Percentiles rank a stretch among this genome's conserved stretches.
phyloP scores from a whole-genome alignment of 2,329 filamentous ascomycete species.

The Cercospora sp. region DNA sequence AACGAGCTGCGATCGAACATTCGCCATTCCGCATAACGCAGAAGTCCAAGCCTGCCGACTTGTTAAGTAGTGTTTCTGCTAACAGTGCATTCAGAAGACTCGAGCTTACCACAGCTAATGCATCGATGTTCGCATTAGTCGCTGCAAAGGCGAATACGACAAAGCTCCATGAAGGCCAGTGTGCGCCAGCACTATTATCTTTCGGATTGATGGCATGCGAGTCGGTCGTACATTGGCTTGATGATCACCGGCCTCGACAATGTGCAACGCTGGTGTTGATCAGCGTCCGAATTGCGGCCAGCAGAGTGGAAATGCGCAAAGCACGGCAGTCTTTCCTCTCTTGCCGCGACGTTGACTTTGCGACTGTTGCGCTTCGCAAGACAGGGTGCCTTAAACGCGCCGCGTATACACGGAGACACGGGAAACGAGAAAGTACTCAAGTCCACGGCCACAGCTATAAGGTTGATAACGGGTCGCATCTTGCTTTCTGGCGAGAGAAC shows the following conservation, averaged over 20 bases:
- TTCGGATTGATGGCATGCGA: not conserved
- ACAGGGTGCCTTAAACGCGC: too few species aligned
- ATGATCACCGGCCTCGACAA: not conserved
- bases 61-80: not conserved
- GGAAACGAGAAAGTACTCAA: too few species aligned
- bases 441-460: too few species aligned
- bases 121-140: not conserved
- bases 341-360: too few species aligned
- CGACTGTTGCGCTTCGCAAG: too few species aligned
- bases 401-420: too few species aligned
- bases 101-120: not conserved
- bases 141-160: not conserved
- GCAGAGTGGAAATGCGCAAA: too few species aligned
- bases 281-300: too few species aligned
- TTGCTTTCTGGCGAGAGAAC: not conserved
- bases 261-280: not conserved
- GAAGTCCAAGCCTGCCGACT: not conserved
- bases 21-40: not conserved
- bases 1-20: not conserved
- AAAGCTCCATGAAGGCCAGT: not conserved
- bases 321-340: too few species aligned
- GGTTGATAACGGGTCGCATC: too few species aligned
- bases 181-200: not conserved
- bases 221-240: not conserved
- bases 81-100: not conserved